Percentiles rank a stretch among this genome's conserved stretches.
Evolutionary conservation across 1,139 yeast species (phyloP).

Genomic region (Suhomyces chickasaworum): DNA sequence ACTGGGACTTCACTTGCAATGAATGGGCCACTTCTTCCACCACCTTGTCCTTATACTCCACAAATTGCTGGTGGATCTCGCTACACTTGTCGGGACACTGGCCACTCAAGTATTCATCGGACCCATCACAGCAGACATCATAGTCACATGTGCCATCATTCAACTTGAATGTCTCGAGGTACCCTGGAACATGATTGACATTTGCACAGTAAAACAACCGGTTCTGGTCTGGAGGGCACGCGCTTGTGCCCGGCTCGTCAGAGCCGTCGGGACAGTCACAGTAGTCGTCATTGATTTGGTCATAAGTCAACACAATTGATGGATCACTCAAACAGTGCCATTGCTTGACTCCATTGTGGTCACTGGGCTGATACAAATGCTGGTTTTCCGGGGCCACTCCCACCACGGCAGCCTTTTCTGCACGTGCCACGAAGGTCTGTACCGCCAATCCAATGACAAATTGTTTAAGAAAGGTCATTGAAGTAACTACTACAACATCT

Average conservation of each 20-base stretch:
- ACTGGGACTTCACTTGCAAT: slow-evolving; percentile 21
- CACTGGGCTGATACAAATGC: slow-evolving; percentile 53
- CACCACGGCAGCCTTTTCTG: background rate
- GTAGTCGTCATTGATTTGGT: slow-evolving; percentile 79
- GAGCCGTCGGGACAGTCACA: slow-evolving; percentile 99
- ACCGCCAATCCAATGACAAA: background rate
- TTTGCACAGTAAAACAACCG: slow-evolving; percentile 75
- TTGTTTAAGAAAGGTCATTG: background rate
- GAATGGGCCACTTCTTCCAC: slow-evolving; percentile 27
- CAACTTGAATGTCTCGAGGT: slow-evolving; percentile 62
- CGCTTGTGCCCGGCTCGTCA: slow-evolving; percentile 95
- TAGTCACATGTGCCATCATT: slow-evolving; percentile 95
- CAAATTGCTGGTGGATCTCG: slow-evolving; percentile 41
- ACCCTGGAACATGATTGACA: slow-evolving; percentile 62
- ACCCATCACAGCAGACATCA: slow-evolving; percentile 89
- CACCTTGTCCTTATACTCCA: slow-evolving; percentile 21
- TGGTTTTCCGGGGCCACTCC: slow-evolving; percentile 41
- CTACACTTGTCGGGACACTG: slow-evolving; percentile 62
- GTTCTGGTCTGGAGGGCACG: slow-evolving; percentile 54
- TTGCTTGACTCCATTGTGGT: slow-evolving; percentile 37
- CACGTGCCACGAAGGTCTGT: background rate
- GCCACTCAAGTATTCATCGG: slow-evolving; percentile 65
- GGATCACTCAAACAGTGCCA: slow-evolving; percentile 77
- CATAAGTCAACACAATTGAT: slow-evolving; percentile 55
- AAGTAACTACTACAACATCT: background rate